Percentiles rank a stretch among this genome's conserved stretches.
These are phyloP conservation scores for Yarrowia galli DNA, from an alignment of 1,139 yeast genomes.

Conservation along the genomic window DNA sequence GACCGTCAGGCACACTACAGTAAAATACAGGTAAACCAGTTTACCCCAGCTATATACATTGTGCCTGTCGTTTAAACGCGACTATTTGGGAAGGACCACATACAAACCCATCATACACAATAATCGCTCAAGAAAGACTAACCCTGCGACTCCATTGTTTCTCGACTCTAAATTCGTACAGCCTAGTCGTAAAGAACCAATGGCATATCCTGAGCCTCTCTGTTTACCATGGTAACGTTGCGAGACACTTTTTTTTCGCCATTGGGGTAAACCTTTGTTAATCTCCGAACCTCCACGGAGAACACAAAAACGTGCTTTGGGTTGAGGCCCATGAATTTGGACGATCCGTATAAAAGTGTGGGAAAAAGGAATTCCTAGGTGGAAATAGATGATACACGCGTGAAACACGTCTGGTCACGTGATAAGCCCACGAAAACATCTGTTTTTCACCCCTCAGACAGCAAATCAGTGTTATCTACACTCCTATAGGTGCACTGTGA, in stretches of 20 bases:
- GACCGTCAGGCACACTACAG: no score
- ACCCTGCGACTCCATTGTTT: not conserved
- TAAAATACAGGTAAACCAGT: no score
- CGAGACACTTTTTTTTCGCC: no score
- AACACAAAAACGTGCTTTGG: not conserved
- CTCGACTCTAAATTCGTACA: no score
- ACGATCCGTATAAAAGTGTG: not conserved
- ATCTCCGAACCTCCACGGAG: conserved; percentile 21
- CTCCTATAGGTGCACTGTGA: not conserved
- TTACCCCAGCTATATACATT: not conserved
- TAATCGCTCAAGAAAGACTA: not conserved
- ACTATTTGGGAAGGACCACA: no score
- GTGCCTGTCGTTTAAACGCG: not conserved
- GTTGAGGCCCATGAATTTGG: conserved; percentile 4
- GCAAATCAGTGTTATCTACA: no score
- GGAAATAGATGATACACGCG: not conserved
- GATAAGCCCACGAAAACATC: no score
- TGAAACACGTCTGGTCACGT: not conserved
- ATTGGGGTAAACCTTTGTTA: not conserved
- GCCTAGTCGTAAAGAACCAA: no score
- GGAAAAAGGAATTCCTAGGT: not conserved
- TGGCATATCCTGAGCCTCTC: not conserved
- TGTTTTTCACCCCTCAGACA: no score
- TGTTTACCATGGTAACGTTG: not conserved
- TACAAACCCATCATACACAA: not conserved